Evolutionary conservation across 2,329 filamentous ascomycete species (phyloP).

Genomic region (Chrysoporthe deuterocubensis): DNA sequence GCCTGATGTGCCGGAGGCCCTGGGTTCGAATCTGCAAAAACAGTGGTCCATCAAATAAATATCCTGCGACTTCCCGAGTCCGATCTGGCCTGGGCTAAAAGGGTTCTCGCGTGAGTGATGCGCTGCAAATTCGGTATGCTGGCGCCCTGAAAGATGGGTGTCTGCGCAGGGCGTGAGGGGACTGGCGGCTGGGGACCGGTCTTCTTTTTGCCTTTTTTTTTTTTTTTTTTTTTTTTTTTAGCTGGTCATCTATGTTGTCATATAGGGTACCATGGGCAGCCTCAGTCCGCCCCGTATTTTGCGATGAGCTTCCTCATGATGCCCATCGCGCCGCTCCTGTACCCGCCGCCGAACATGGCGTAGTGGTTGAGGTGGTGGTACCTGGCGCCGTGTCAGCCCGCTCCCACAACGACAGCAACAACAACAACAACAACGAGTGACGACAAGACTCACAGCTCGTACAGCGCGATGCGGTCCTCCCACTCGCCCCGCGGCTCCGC

Average conservation of each 20-base stretch:
- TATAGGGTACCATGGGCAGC: not conserved
- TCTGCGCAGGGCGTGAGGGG: not conserved
- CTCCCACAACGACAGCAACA: too few species aligned
- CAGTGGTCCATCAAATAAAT: not conserved
- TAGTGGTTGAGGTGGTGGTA: constrained; percentile 93
- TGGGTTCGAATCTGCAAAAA: not conserved
- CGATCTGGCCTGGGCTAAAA: not conserved
- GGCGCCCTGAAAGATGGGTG: not conserved
- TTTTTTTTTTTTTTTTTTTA: not conserved
- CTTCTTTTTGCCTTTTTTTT: not conserved
- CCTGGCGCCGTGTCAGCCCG: constrained; percentile 46
- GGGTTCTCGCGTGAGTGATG: not conserved
- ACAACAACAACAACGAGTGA: too few species aligned
- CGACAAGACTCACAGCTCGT: constrained; percentile 69
- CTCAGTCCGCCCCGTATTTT: constrained; percentile 59
- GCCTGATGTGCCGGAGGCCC: not conserved
- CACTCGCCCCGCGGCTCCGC: constrained; percentile 82
- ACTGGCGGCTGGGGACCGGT: not conserved
- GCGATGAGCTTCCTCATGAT: constrained; percentile 77
- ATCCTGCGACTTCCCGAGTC: not conserved
- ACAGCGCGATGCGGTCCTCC: constrained; percentile 79
- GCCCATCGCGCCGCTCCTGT: constrained; percentile 73
- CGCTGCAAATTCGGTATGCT: not conserved
- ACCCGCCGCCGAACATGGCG: constrained; percentile 81
- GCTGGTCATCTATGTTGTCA: not conserved